These are phyloP conservation scores for Lentithecium fluviatile DNA, from an alignment of 495 filamentous ascomycete species.

Conservation along the genomic window DNA sequence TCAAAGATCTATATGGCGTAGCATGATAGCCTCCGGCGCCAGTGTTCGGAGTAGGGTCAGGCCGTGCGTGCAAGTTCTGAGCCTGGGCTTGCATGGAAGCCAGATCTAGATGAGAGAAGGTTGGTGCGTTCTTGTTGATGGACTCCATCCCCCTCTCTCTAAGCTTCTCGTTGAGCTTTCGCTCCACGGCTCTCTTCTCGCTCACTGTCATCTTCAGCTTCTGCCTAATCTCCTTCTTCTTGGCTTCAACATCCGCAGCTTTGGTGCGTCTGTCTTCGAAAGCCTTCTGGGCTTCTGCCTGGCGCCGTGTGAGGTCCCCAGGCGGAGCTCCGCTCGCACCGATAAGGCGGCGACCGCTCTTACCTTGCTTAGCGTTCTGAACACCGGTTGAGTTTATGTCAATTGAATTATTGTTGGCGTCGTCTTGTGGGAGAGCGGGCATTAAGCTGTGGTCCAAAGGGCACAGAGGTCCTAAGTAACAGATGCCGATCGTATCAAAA, in stretches of 20 bases:
- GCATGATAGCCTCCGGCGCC: too few relatives aligned
- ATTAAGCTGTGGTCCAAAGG: slow-evolving; percentile 21
- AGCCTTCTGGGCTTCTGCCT: slow-evolving; percentile 70
- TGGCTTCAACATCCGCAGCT: slow-evolving; percentile 68
- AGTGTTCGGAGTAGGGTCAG: too few relatives aligned
- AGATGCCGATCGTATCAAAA: too few relatives aligned
- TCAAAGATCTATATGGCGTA: slow-evolving; percentile 23
- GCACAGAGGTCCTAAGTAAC: too few relatives aligned
- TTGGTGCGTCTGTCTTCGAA: slow-evolving; percentile 76
- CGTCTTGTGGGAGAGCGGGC: slow-evolving; percentile 61
- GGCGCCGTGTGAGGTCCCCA: slow-evolving; percentile 56
- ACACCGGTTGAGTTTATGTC: slow-evolving; percentile 41
- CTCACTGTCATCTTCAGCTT: slow-evolving; percentile 70
- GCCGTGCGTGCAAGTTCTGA: slow-evolving; percentile 59
- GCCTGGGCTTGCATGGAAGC: slow-evolving; percentile 85
- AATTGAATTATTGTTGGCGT: slow-evolving; percentile 66
- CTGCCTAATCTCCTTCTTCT: slow-evolving; percentile 69
- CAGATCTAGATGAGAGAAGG: slow-evolving; percentile 54
- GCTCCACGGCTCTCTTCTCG: slow-evolving; percentile 69
- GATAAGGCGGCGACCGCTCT: slow-evolving; percentile 49
- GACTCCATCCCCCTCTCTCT: slow-evolving; percentile 22
- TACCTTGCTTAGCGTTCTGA: slow-evolving; percentile 44
- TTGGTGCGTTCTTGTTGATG: slow-evolving; percentile 6
- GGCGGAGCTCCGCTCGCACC: slow-evolving; percentile 45
- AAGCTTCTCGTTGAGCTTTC: slow-evolving; percentile 56